A percentile compares a stretch with the other conserved stretches of the same genome.
Conservation (phyloP, 495 filamentous ascomycete genomes). For the Sabuloglossum arenarium region DNA sequence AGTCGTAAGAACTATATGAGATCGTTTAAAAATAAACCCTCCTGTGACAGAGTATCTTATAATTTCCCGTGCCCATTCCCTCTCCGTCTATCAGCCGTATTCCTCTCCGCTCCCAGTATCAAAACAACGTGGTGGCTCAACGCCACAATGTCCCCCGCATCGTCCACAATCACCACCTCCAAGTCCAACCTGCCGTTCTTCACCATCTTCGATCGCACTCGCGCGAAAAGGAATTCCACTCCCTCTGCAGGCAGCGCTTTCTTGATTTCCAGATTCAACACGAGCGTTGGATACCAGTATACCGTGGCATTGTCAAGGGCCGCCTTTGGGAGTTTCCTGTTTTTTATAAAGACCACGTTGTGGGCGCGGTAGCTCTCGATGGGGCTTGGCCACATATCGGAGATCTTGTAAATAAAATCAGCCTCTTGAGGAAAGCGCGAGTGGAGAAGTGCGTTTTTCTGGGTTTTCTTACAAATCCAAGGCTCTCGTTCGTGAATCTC, state of each 20-base stretch:
- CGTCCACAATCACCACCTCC: slow-evolving; percentile 38
- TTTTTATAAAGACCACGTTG: neutral
- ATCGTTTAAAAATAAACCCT: too few species aligned
- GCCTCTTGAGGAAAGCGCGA: too few species aligned
- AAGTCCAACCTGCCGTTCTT: slow-evolving; percentile 43
- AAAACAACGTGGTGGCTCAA: slow-evolving; percentile 40
- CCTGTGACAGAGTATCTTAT: too few species aligned
- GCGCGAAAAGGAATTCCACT: slow-evolving; percentile 42
- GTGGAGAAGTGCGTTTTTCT: neutral
- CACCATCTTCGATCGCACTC: slow-evolving; percentile 34
- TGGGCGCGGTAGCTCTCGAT: neutral
- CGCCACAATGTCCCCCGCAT: slow-evolving; percentile 34
- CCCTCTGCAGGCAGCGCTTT: slow-evolving; percentile 34
- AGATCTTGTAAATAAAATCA: neutral
- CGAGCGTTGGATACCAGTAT: slow-evolving; percentile 65
- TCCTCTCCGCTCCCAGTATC: slow-evolving; percentile 32
- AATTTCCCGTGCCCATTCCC: too few species aligned
- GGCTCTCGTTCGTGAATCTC: slow-evolving; percentile 17
- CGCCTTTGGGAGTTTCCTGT: slow-evolving; percentile 7
- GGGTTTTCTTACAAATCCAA: slow-evolving; percentile 15
- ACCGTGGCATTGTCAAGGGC: slow-evolving; percentile 8
- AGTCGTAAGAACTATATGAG: too few species aligned
- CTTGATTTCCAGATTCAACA: slow-evolving; percentile 49
- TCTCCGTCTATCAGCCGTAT: slow-evolving; percentile 21
- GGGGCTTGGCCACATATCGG: neutral